These are phyloP conservation scores for Colletotrichum theobromicola DNA, from an alignment of 2,329 filamentous ascomycete genomes.

Conservation along the genomic window DNA sequence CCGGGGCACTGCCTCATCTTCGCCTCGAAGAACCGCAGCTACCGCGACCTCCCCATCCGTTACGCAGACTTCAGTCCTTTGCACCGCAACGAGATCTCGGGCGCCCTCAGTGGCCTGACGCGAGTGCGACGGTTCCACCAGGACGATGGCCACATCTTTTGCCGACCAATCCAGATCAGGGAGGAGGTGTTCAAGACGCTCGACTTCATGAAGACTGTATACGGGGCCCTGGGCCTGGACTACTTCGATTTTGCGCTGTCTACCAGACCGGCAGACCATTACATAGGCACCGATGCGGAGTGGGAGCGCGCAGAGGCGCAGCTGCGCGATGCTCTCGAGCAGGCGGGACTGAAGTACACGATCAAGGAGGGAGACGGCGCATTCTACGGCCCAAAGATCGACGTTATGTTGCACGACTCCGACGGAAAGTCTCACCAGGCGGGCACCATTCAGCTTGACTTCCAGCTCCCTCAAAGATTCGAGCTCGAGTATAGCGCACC, in stretches of 20 bases:
- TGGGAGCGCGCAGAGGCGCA: conserved; percentile 53
- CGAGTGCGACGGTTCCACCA: conserved; percentile 88
- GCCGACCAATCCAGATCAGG: conserved; percentile 76
- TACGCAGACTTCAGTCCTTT: conserved; percentile 88
- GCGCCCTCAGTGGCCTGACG: conserved; percentile 80
- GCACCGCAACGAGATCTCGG: conserved; percentile 86
- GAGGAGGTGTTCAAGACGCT: conserved; percentile 76
- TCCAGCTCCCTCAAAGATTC: conserved; percentile 86
- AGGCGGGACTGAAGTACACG: conserved; percentile 75
- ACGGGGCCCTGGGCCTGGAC: conserved; percentile 72
- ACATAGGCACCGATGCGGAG: conserved; percentile 75
- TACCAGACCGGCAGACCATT: conserved; percentile 77
- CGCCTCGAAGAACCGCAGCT: conserved; percentile 73
- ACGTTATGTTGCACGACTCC: conserved; percentile 80
- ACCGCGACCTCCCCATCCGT: conserved; percentile 81
- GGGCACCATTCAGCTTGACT: conserved; percentile 88
- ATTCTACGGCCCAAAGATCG: conserved; percentile 92
- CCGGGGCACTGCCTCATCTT: conserved; percentile 89
- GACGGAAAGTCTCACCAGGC: conserved; percentile 88
- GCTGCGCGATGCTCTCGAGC: conserved; percentile 52
- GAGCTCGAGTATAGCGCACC: conserved; percentile 76
- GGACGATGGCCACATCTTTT: conserved; percentile 92
- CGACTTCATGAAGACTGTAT: conserved; percentile 76
- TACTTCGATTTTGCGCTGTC: conserved; percentile 80
- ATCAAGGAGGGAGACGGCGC: conserved; percentile 84